These are phyloP conservation scores for Fusarium nisikadoi DNA, from an alignment of 2,329 filamentous ascomycete species.

Conservation along the genomic window DNA sequence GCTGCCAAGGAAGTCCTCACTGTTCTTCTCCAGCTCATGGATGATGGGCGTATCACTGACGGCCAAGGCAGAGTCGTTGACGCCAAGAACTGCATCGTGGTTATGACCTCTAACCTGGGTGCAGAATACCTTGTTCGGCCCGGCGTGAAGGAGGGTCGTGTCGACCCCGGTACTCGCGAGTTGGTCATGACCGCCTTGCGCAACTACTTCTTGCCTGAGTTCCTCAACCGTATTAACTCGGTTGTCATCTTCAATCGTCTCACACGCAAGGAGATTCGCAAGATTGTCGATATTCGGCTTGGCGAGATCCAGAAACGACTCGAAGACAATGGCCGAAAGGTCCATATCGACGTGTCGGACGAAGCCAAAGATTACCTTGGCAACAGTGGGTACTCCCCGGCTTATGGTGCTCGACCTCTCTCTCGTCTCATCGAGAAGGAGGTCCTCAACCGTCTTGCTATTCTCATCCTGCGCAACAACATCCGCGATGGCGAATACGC, in stretches of 20 bases:
- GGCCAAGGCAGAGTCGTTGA: conserved; percentile 96
- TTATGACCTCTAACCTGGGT: conserved; percentile 98
- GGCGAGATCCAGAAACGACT: conserved; percentile 91
- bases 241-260: conserved; percentile 99
- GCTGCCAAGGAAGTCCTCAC: conserved; percentile 97
- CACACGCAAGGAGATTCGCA: conserved; percentile 87
- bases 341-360: conserved; percentile 82
- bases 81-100: conserved; percentile 97
- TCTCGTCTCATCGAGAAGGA: conserved; percentile 95
- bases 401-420: conserved; percentile 91
- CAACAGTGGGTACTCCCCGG: conserved; percentile 90
- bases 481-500: conserved; percentile 89
- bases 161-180: conserved; percentile 86
- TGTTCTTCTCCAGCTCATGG: conserved; percentile 98
- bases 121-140: conserved; percentile 91
- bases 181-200: conserved; percentile 91
- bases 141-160: conserved; percentile 80
- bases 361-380: conserved; percentile 95
- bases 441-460: conserved; percentile 91
- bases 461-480: conserved; percentile 86
- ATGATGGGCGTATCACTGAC: conserved; percentile 97
- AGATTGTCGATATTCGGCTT: conserved; percentile 92
- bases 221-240: conserved; percentile 96
- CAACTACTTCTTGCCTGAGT: conserved; percentile 97
- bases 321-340: conserved; percentile 84